These are phyloP conservation scores for Dalbergia oliveri DNA, from an alignment of 306 rosid species.

Conservation along the genomic window DNA sequence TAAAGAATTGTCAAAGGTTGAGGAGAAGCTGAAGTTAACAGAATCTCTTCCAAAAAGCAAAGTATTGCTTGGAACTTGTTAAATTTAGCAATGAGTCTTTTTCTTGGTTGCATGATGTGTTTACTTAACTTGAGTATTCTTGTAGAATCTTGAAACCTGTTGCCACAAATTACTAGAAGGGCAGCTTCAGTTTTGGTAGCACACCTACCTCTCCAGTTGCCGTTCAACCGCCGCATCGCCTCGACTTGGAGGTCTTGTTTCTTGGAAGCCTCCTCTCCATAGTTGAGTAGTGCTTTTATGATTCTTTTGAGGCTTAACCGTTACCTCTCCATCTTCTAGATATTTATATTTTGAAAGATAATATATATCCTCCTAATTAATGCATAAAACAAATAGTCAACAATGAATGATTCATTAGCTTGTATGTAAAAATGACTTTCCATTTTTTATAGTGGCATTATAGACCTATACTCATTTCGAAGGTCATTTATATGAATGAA, in stretches of 20 bases:
- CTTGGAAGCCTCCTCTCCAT: conserved; percentile 31
- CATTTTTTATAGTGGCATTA: too few relatives aligned
- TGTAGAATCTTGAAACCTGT: conserved; percentile 99
- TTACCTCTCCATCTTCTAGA: background rate
- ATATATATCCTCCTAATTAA: background rate
- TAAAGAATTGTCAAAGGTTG: conserved; percentile 88
- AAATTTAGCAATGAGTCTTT: conserved; percentile 19
- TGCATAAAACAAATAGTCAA: background rate
- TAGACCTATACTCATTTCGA: too few relatives aligned
- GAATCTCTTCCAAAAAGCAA: conserved; percentile 97
- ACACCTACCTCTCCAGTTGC: too few relatives aligned
- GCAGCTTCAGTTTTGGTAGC: too few relatives aligned
- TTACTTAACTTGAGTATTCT: conserved; percentile 46
- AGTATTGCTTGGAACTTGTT: conserved; percentile 60
- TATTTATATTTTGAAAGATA: conserved; percentile 1
- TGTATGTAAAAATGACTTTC: too few relatives aligned
- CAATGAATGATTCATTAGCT: too few relatives aligned
- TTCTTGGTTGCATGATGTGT: conserved; percentile 33
- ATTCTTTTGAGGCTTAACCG: background rate
- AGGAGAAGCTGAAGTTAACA: conserved; percentile 89
- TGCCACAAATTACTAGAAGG: too few relatives aligned
- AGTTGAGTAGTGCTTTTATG: background rate
- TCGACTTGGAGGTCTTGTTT: conserved; percentile 21
- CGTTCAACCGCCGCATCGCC: too few relatives aligned
- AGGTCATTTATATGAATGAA: background rate